phyloP scores from a whole-genome alignment of 179 eudicot genomes.

The Gypsophila paniculata region DNA sequence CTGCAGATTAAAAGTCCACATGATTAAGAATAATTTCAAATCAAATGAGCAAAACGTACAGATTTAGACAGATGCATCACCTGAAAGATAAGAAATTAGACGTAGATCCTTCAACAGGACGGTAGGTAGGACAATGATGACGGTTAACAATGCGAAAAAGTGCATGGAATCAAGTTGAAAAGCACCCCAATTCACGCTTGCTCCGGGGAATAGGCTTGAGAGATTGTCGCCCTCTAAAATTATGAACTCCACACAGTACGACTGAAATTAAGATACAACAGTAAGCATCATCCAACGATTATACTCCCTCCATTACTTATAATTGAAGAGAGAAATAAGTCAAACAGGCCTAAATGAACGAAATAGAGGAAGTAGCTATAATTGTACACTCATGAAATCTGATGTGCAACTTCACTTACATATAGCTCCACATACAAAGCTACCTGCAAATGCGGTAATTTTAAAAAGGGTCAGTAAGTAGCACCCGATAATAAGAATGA shows the following conservation, averaged over 20 bases:
- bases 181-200: slow-evolving; percentile 41
- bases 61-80: slow-evolving; percentile 27
- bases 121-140: slow-evolving; percentile 61
- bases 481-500: not conserved
- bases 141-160: slow-evolving; percentile 57
- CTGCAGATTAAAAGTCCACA: slow-evolving; percentile 37
- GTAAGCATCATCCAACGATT: slow-evolving; percentile 12
- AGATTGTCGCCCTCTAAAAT: slow-evolving; percentile 88
- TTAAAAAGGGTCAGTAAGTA: not conserved
- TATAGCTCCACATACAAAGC: slow-evolving; percentile 73
- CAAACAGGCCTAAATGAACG: not conserved
- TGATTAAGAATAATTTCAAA: not conserved
- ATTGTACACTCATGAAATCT: not conserved
- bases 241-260: slow-evolving; percentile 85
- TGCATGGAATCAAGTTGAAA: slow-evolving; percentile 60
- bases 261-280: slow-evolving; percentile 39
- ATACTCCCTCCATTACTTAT: not conserved
- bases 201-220: slow-evolving; percentile 64
- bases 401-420: slow-evolving; percentile 46
- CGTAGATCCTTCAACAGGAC: slow-evolving; percentile 72
- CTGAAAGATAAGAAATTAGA: slow-evolving; percentile 73
- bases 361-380: not conserved
- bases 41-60: not conserved
- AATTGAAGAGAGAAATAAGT: not conserved
- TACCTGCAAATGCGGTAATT: slow-evolving; percentile 45